These are phyloP conservation scores for Phytomonas sp. DNA, from an alignment of 208 protist species.

Conservation along the genomic window DNA sequence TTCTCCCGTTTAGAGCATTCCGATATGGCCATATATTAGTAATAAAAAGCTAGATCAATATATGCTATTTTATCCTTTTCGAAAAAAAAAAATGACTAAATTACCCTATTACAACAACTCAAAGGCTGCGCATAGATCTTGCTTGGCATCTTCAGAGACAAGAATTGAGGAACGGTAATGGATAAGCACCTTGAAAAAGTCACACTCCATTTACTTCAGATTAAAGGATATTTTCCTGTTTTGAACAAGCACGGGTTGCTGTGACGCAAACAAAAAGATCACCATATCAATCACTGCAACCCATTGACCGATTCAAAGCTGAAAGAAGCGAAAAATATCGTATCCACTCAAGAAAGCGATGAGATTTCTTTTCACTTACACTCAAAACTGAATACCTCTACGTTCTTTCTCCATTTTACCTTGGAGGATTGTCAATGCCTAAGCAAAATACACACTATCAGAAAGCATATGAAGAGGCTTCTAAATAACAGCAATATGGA, in stretches of 20 bases:
- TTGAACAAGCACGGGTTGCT: neutral
- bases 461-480: neutral
- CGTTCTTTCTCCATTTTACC: neutral
- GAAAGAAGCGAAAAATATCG: neutral
- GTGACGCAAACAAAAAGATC: neutral
- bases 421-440: neutral
- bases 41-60: neutral
- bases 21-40: conserved; percentile 6
- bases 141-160: neutral
- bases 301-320: neutral
- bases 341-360: neutral
- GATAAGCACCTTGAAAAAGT: neutral
- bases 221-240: neutral
- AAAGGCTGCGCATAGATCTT: neutral
- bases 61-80: neutral
- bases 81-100: neutral
- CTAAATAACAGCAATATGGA: neutral
- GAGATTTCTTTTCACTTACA: neutral
- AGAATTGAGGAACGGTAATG: neutral
- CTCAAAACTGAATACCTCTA: neutral
- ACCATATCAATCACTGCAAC: neutral
- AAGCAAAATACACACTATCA: neutral
- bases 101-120: neutral
- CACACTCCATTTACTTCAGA: neutral
- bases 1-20: conserved; percentile 26